A percentile compares a stretch with the other conserved stretches of the same genome.
These are phyloP conservation scores for Alopecurus myosuroides DNA, from an alignment of 176 grass and related monocot genomes.

Conservation along the genomic window DNA sequence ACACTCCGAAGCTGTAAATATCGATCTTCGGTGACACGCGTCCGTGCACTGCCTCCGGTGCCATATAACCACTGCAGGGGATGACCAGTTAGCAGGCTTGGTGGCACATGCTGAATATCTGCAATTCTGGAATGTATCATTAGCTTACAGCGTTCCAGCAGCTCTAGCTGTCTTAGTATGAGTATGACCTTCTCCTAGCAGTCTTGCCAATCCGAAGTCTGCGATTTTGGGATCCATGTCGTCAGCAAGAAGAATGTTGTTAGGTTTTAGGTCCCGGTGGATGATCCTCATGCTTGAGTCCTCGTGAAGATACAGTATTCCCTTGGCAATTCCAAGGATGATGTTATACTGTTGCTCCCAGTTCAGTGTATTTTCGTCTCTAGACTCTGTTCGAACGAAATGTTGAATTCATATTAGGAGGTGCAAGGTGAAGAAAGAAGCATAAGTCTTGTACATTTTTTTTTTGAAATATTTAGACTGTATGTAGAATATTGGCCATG, in stretches of 20 bases:
- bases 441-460: not conserved
- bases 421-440: not conserved
- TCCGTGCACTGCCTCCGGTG: conserved; percentile 25
- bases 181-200: conserved; percentile 21
- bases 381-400: not conserved
- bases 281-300: conserved; percentile 44
- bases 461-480: not conserved
- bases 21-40: conserved; percentile 32
- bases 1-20: conserved; percentile 43
- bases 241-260: conserved; percentile 40
- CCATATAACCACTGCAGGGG: conserved; percentile 34
- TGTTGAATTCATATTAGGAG: not conserved
- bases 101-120: not conserved
- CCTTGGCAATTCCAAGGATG: conserved; percentile 41
- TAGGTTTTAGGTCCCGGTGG: conserved; percentile 42
- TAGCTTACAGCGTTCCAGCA: conserved; percentile 36
- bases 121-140: not conserved
- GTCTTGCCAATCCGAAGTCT: conserved; percentile 37
- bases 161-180: conserved; percentile 37
- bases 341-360: conserved; percentile 39
- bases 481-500: not conserved
- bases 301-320: conserved; percentile 48
- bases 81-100: not conserved
- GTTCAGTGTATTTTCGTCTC: not conserved
- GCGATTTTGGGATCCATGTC: conserved; percentile 44